Conservation (phyloP, 2,329 filamentous ascomycete species). For the Aspergillus latus region DNA sequence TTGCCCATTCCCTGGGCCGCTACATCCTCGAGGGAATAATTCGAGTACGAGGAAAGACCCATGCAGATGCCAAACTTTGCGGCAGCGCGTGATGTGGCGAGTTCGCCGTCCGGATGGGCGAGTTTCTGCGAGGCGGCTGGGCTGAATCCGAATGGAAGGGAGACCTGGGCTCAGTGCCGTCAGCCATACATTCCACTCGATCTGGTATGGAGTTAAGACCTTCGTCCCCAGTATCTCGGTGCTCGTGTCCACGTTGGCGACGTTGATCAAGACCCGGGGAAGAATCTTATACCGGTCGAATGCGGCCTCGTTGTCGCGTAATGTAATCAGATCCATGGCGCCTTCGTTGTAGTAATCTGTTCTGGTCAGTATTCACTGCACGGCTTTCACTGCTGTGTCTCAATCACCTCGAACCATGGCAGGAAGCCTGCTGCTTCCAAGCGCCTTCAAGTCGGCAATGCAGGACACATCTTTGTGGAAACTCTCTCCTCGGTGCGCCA, state of each 20-base stretch:
- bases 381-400: background rate
- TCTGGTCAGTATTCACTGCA: background rate
- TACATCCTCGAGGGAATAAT: slow-evolving; percentile 49
- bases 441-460: slow-evolving; percentile 43
- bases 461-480: slow-evolving; percentile 32
- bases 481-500: slow-evolving; percentile 35
- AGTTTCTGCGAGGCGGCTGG: slow-evolving; percentile 55
- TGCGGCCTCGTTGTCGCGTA: slow-evolving; percentile 52
- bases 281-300: slow-evolving; percentile 54
- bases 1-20: slow-evolving; percentile 41
- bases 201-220: slow-evolving; percentile 12
- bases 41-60: slow-evolving; percentile 52
- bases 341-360: slow-evolving; percentile 60
- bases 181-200: too few species aligned
- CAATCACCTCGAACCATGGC: slow-evolving; percentile 39
- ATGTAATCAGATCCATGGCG: slow-evolving; percentile 54
- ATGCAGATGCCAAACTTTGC: slow-evolving; percentile 46
- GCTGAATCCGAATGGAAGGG: slow-evolving; percentile 55
- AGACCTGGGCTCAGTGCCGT: slow-evolving; percentile 25
- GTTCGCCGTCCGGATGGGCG: slow-evolving; percentile 53
- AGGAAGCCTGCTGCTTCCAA: slow-evolving; percentile 41
- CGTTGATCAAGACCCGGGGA: slow-evolving; percentile 48
- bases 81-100: slow-evolving; percentile 50
- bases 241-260: slow-evolving; percentile 45
- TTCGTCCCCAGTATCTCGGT: slow-evolving; percentile 48